A percentile compares a stretch with the other conserved stretches of the same genome.
These are phyloP conservation scores for Vicia sativa DNA, from an alignment of 306 rosid species.

Conservation along the genomic window DNA sequence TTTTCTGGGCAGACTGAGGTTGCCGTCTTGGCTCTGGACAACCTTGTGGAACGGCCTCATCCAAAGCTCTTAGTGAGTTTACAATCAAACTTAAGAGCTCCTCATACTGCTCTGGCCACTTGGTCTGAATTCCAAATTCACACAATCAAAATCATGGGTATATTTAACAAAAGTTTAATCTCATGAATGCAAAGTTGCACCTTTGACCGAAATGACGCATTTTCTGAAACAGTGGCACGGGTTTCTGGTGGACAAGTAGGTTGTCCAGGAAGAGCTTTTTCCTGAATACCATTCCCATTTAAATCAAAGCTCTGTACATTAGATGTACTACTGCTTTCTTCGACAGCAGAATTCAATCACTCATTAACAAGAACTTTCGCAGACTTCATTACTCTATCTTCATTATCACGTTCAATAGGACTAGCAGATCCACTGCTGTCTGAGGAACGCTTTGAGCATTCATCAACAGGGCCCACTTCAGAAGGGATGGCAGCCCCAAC, in stretches of 20 bases:
- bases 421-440: slow-evolving; percentile 58
- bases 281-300: slow-evolving; percentile 50
- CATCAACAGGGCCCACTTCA: slow-evolving; percentile 66
- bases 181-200: slow-evolving; percentile 47
- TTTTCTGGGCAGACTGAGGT: slow-evolving; percentile 96
- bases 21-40: slow-evolving; percentile 96
- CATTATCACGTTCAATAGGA: slow-evolving; percentile 63
- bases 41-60: slow-evolving; percentile 93
- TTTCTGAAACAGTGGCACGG: slow-evolving; percentile 68
- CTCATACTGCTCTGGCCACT: slow-evolving; percentile 99
- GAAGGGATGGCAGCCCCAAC: slow-evolving; percentile 98
- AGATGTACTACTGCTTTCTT: slow-evolving; percentile 66
- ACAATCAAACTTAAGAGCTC: slow-evolving; percentile 97
- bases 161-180: slow-evolving; percentile 24
- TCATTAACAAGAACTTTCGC: slow-evolving; percentile 58
- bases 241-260: slow-evolving; percentile 85
- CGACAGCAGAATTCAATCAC: slow-evolving; percentile 70
- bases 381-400: slow-evolving; percentile 65
- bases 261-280: slow-evolving; percentile 68
- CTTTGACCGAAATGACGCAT: slow-evolving; percentile 70
- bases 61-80: slow-evolving; percentile 91
- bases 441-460: slow-evolving; percentile 66
- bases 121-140: slow-evolving; percentile 64
- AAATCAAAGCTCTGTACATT: slow-evolving; percentile 91
- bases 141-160: slow-evolving; percentile 33